A percentile compares a stretch with the other conserved stretches of the same genome.
phyloP scores from a whole-genome alignment of 768 basidiomycete species.

The Boletus tomentosulus region DNA sequence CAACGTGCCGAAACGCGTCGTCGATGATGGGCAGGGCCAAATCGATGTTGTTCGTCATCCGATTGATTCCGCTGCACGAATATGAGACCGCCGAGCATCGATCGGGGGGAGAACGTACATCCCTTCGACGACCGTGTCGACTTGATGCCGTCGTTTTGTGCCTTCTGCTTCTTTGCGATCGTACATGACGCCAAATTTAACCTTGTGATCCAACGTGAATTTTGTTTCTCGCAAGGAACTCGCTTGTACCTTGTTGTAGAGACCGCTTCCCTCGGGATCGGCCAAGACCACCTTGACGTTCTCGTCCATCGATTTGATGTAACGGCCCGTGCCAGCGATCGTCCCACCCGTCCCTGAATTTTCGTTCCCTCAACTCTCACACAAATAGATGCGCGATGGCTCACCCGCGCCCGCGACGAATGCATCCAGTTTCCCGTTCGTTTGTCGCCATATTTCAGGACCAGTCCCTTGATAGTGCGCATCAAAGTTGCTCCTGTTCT shows the following conservation, averaged over 20 bases:
- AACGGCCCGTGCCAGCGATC: constrained; percentile 78
- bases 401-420: constrained; percentile 89
- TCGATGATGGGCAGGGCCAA: constrained; percentile 81
- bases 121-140: constrained; percentile 94
- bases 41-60: constrained; percentile 87
- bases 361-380: neutral
- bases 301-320: constrained; percentile 70
- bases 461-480: constrained; percentile 90
- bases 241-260: constrained; percentile 87
- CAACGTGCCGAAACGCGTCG: constrained; percentile 65
- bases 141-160: constrained; percentile 87
- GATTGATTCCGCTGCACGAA: constrained; percentile 76
- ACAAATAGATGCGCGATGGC: neutral
- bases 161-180: constrained; percentile 92
- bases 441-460: constrained; percentile 94
- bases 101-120: constrained; percentile 48
- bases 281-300: constrained; percentile 68
- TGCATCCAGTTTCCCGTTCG: constrained; percentile 72
- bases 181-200: constrained; percentile 94
- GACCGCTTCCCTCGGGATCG: constrained; percentile 91
- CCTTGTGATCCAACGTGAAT: constrained; percentile 35
- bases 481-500: constrained; percentile 83
- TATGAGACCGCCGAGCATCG: neutral
- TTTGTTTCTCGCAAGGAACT: neutral
- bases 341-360: constrained; percentile 89